Evolutionary conservation across 2,329 filamentous ascomycete species (phyloP).

Genomic region (Sclerotinia subarctica): DNA sequence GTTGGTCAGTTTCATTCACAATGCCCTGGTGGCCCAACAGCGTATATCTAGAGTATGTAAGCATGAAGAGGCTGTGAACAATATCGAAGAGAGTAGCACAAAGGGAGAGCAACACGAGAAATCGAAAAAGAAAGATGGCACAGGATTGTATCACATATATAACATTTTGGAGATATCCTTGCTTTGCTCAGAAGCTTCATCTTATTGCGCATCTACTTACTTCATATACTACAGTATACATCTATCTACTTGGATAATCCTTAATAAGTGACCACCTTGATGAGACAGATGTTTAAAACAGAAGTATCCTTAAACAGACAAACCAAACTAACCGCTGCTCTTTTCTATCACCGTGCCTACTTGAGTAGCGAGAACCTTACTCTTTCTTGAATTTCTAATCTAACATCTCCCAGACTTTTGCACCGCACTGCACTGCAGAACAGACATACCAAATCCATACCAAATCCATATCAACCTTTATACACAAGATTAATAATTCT

Average conservation of each 20-base stretch:
- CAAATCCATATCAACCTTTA: constrained; percentile 4
- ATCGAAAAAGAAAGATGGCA: background rate
- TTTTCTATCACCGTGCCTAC: constrained; percentile 11
- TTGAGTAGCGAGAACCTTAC: constrained; percentile 18
- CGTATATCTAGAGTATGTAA: background rate
- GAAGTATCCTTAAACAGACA: background rate
- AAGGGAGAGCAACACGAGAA: background rate
- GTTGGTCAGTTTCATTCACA: constrained; percentile 14
- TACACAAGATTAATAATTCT: constrained; percentile 1
- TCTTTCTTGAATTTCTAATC: background rate
- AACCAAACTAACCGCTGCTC: background rate
- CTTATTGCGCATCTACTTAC: background rate
- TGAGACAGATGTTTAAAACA: background rate
- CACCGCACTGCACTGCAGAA: background rate
- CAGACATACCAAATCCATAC: background rate
- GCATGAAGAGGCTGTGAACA: constrained; percentile 8
- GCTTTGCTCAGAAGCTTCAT: constrained; percentile 4
- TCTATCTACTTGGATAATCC: background rate
- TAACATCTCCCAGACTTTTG: background rate
- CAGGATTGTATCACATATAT: constrained; percentile 3
- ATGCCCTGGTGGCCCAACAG: background rate
- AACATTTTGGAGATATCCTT: background rate
- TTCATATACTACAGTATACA: background rate
- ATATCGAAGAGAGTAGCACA: background rate
- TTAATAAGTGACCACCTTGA: background rate